Percentiles rank a stretch among this genome's conserved stretches.
Evolutionary conservation across 1,284 basidiomycete genomes (phyloP).

Genomic region (Fistulinella cinereoalba): DNA sequence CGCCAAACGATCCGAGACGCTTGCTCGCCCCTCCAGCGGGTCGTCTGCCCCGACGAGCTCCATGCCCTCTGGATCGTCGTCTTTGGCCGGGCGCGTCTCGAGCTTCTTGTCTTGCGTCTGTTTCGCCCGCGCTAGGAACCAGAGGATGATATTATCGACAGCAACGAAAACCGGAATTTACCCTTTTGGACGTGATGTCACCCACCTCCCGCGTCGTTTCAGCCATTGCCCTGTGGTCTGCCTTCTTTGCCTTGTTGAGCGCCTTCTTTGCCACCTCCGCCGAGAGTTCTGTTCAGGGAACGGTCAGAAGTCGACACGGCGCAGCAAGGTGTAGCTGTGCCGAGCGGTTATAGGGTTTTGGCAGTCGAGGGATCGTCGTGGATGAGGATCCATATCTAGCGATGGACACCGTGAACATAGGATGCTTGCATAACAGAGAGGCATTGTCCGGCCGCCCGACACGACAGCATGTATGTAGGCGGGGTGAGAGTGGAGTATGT

Average conservation of each 20-base stretch:
- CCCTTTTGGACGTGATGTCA: conserved; percentile 32
- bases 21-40: conserved; percentile 77
- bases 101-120: conserved; percentile 75
- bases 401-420: conserved; percentile 13
- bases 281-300: conserved; percentile 55
- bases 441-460: conserved; percentile 59
- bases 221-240: conserved; percentile 63
- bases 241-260: conserved; percentile 89
- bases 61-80: conserved; percentile 82
- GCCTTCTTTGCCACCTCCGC: conserved; percentile 64
- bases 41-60: conserved; percentile 66
- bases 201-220: conserved; percentile 56
- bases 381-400: conserved; percentile 71
- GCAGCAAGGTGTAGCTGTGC: conserved; percentile 3
- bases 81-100: conserved; percentile 56
- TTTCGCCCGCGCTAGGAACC: conserved; percentile 30
- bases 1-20: conserved; percentile 66
- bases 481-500: conserved; percentile 72
- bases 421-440: conserved; percentile 4
- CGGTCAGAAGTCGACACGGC: conserved; percentile 13
- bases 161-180: conserved; percentile 35
- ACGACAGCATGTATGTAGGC: conserved; percentile 76
- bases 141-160: conserved; percentile 6
- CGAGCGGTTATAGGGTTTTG: conserved; percentile 36
- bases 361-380: conserved; percentile 73